Evolutionary conservation across 257 asterid species (phyloP), one percentile per base, ranked within the genome.

Genomic region (Mitragyna speciosa): DNA sequence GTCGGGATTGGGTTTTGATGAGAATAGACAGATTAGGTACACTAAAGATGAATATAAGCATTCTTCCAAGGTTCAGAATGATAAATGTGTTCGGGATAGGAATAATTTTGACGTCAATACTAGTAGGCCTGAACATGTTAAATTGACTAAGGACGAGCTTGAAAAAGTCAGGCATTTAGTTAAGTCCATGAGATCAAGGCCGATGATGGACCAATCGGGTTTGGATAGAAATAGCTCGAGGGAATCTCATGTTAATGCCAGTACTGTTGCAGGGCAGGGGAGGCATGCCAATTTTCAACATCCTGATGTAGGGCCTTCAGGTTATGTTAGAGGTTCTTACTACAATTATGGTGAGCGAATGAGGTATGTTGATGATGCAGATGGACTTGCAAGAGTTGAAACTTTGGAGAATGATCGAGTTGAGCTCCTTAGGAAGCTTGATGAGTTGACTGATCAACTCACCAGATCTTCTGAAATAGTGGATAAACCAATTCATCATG

Each of bases 391-490:
- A 67, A 83, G 90, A 73, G 89, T 90, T n/a, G 87, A 88, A 78
- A 86, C 80, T 81, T 80, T 93, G 68, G 99, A 91, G 76, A 87
- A 87, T 49, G 92, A 91, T 51, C 89, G 97, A 75, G 95, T 89
- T 0, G 98, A 93, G 85, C 94, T 95, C 72, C 82, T 95, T 10
- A 89, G 88, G 81, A 95, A 87, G 86, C 97, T 95, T 15, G 97
- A 92, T 67, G 97, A 92, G 75, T 84, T 95, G 84, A 89, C 90
- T 70, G 91, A 91, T 82, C 95, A 92, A 77, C 86, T 95, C 63
- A 88, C 89, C 30, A 84, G 90, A 64, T 90, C 96, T 49, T 86
- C 94, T 86, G 93, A 93, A 41, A 78, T 87, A 72, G 73, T 83
- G 0, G 94, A 89, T 63, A 89, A 86, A 65, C 88, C 91, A 5